Conservation (phyloP, 345 rosid species). For the Viola odorata region DNA sequence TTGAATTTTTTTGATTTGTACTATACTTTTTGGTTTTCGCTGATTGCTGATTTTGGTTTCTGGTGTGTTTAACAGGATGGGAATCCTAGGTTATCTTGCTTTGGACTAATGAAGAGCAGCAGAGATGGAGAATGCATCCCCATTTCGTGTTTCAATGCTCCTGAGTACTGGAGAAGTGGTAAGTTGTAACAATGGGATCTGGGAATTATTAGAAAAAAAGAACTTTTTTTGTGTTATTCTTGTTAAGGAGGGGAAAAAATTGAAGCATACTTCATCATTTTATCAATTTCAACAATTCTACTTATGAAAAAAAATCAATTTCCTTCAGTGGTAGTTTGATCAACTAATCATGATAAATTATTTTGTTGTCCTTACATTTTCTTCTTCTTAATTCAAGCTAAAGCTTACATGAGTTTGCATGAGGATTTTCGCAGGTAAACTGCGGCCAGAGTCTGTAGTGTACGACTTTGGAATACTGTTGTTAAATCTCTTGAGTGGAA, state of each 20-base stretch:
- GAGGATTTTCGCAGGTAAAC: conserved; percentile 56
- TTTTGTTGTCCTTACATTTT: too few species aligned
- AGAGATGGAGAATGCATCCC: conserved; percentile 94
- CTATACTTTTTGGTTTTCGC: too few species aligned
- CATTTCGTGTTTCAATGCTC: conserved; percentile 93
- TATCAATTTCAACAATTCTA: too few species aligned
- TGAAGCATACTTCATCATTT: too few species aligned
- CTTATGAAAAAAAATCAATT: too few species aligned
- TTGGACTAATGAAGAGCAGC: conserved; percentile 93
- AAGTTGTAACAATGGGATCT: conserved; percentile 7
- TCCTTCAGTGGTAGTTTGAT: too few species aligned
- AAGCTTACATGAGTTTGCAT: too few species aligned
- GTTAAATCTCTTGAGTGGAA: conserved; percentile 94
- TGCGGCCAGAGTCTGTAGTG: conserved; percentile 80
- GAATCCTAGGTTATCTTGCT: conserved; percentile 86
- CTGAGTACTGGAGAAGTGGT: conserved; percentile 90
- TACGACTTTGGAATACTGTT: conserved; percentile 95
- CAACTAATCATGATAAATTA: too few species aligned
- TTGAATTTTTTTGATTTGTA: background rate
- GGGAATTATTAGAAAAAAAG: background rate
- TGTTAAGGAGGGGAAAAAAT: too few species aligned
- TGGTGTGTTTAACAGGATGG: conserved; percentile 54
- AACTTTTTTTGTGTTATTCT: background rate
- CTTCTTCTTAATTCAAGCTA: too few species aligned
- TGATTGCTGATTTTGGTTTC: background rate